Evolutionary conservation across 768 basidiomycete genomes (phyloP).

Genomic region (Leccinum boreale): DNA sequence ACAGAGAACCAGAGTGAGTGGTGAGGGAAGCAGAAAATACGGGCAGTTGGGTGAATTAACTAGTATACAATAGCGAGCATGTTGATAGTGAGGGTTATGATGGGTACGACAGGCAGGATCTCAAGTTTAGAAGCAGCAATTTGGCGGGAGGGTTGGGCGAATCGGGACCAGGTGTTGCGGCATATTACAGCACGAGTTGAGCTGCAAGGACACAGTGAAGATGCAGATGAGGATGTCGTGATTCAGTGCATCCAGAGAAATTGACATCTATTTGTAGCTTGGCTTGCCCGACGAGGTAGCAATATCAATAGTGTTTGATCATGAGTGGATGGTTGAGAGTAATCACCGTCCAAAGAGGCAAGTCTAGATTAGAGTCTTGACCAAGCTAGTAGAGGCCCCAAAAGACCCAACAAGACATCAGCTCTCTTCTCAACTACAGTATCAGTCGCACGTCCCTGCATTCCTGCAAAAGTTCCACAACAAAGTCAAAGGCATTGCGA

Average conservation of each 20-base stretch:
- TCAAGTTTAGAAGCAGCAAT: conserved; percentile 11
- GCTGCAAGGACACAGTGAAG: conserved; percentile 29
- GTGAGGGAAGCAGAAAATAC: conserved; percentile 4
- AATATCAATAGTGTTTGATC: not conserved
- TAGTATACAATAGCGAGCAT: conserved; percentile 35
- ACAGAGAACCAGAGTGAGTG: not conserved
- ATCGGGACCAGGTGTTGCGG: conserved; percentile 26
- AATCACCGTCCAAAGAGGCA: conserved; percentile 16
- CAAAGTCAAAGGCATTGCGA: conserved; percentile 50
- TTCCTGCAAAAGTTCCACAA: conserved; percentile 69
- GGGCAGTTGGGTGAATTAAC: conserved; percentile 26
- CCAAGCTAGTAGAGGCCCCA: conserved; percentile 29
- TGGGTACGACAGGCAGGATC: conserved; percentile 14
- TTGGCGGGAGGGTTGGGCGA: conserved; percentile 20
- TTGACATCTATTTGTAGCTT: conserved; percentile 12
- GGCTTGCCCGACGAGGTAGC: not conserved
- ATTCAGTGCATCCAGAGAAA: conserved; percentile 26
- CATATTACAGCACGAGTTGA: conserved; percentile 40
- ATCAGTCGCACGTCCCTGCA: conserved; percentile 55
- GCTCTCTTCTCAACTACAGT: conserved; percentile 66
- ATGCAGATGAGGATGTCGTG: conserved; percentile 39
- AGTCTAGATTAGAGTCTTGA: not conserved
- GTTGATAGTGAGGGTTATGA: conserved; percentile 28
- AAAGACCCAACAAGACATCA: conserved; percentile 72
- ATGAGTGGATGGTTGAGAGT: too few relatives aligned